Percentiles rank a stretch among this genome's conserved stretches.
Evolutionary conservation across 257 asterid species (phyloP).

Genomic region (Penstemon eatonii): DNA sequence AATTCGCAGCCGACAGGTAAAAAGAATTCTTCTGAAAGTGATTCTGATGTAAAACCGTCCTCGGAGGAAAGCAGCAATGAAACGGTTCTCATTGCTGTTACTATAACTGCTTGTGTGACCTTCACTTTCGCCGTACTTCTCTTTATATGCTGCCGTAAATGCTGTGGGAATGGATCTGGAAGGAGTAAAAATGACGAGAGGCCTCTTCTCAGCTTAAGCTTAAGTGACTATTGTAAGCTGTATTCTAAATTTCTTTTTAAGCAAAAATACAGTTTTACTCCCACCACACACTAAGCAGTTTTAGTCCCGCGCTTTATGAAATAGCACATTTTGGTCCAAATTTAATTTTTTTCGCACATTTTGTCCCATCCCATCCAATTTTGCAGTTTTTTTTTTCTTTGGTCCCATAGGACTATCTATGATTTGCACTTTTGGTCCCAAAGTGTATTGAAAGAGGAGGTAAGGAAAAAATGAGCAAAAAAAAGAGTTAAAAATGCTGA

Average conservation of each 20-base stretch:
- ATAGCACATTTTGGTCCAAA: no score
- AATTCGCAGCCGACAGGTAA: conserved; percentile 35
- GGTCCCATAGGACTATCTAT: no score
- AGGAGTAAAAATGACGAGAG: conserved; percentile 69
- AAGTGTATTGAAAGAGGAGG: no score
- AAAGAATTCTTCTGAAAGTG: conserved; percentile 28
- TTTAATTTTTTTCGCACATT: no score
- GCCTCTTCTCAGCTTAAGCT: conserved; percentile 89
- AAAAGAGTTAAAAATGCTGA: no score
- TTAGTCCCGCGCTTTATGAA: no score
- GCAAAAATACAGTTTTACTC: no score
- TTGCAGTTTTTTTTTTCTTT: no score
- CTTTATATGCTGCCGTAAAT: conserved; percentile 57
- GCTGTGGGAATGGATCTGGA: conserved; percentile 46
- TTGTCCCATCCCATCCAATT: no score
- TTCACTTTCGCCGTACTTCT: conserved; percentile 49
- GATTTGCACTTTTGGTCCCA: no score
- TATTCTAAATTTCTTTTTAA: background rate
- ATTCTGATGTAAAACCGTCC: conserved; percentile 36
- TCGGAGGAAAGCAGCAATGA: conserved; percentile 34
- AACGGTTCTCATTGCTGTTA: conserved; percentile 58
- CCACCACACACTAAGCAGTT: no score
- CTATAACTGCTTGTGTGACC: conserved; percentile 63
- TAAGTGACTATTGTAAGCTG: conserved; percentile 65
- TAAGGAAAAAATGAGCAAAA: no score